These are phyloP conservation scores for Withania somnifera DNA, from an alignment of 305 asterid genomes.

Conservation along the genomic window DNA sequence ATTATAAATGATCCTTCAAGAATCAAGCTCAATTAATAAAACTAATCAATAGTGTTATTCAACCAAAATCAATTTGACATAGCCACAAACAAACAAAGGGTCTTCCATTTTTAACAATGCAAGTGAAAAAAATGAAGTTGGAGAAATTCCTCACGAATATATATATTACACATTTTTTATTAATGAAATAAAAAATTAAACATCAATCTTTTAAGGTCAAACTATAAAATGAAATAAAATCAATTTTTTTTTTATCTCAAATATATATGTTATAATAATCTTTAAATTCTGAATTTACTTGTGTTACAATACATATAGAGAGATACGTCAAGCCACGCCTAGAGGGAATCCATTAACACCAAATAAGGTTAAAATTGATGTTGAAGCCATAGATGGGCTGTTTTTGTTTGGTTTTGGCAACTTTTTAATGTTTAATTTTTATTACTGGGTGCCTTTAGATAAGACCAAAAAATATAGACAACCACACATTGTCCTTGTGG, in stretches of 20 bases:
- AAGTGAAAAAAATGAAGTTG: neutral
- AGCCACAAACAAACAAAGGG: neutral
- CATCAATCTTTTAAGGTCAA: neutral
- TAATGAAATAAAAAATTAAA: neutral
- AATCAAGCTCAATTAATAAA: too few relatives aligned
- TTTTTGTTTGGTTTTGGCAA: slow-evolving; percentile 17
- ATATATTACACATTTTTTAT: neutral
- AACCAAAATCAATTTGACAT: neutral
- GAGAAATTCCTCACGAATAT: neutral
- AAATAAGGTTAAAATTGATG: neutral
- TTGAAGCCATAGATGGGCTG: slow-evolving; percentile 17
- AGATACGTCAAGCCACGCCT: neutral
- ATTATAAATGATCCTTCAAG: too few relatives aligned
- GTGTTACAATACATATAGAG: too few relatives aligned
- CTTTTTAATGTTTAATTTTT: neutral
- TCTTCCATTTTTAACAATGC: neutral
- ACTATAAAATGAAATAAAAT: too few relatives aligned
- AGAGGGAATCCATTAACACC: neutral
- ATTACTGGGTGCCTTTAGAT: neutral
- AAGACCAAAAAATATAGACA: neutral
- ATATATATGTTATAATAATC: too few relatives aligned
- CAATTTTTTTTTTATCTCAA: too few relatives aligned
- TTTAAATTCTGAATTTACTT: too few relatives aligned
- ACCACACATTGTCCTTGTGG: slow-evolving; percentile 17
- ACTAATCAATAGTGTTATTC: neutral